Percentiles rank a stretch among this genome's conserved stretches.
These are phyloP conservation scores for Abelmoschus esculentus DNA, from an alignment of 345 rosid genomes.

Conservation along the genomic window DNA sequence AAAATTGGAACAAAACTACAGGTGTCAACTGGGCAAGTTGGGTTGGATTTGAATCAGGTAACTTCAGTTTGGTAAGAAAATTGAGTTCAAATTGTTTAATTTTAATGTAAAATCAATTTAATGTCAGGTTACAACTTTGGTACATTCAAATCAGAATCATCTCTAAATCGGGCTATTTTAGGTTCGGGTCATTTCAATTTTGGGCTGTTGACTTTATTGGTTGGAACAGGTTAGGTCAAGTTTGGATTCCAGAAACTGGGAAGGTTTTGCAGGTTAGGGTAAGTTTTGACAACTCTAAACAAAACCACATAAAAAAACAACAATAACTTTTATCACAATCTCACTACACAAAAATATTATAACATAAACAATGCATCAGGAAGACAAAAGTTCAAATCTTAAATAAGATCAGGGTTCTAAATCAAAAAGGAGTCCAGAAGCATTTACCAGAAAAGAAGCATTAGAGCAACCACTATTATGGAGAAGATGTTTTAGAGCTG, in stretches of 20 bases:
- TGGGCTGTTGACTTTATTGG: neutral
- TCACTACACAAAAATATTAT: neutral
- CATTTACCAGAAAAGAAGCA: constrained; percentile 32
- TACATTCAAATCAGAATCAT: neutral
- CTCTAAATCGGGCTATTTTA: neutral
- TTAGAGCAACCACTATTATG: constrained; percentile 25
- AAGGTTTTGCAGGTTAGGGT: neutral
- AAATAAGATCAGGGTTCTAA: neutral
- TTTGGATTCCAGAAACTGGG: neutral
- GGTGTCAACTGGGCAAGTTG: neutral
- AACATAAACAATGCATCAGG: neutral
- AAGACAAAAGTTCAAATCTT: neutral
- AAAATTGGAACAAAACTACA: neutral
- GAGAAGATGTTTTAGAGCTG: constrained; percentile 42
- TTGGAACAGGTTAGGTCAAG: neutral
- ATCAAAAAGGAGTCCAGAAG: neutral
- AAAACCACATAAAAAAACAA: neutral
- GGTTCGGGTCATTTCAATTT: neutral
- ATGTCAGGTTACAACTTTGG: neutral
- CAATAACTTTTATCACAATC: neutral
- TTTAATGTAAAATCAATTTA: neutral
- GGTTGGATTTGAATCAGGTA: neutral
- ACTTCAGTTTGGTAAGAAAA: neutral
- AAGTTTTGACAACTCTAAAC: neutral
- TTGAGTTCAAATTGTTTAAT: neutral